Percentiles rank a stretch among this genome's conserved stretches.
phyloP scores from a whole-genome alignment of 1,139 yeast genomes.

The Tardiomyces depauwii region DNA sequence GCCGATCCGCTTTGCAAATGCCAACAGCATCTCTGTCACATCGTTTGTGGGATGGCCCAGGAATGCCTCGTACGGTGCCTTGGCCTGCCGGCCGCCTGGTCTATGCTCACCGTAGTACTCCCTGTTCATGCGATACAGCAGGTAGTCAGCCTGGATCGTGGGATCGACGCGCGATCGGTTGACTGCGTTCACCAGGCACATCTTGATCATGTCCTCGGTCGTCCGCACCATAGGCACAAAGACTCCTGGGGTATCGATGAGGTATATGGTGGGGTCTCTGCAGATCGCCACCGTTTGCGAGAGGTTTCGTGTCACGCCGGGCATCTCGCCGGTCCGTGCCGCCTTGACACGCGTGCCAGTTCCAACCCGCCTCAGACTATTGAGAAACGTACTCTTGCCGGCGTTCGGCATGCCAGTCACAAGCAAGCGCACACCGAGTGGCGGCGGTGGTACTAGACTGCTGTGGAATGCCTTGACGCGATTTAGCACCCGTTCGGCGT shows the following conservation, averaged over 20 bases:
- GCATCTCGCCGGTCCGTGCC: conserved; percentile 77
- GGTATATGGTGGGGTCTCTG: conserved; percentile 51
- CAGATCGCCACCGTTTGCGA: conserved; percentile 64
- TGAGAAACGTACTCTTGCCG: conserved; percentile 90
- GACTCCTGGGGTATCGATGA: conserved; percentile 92
- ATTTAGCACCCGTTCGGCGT: conserved; percentile 42
- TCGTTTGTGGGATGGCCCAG: not conserved
- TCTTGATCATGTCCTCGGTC: conserved; percentile 60
- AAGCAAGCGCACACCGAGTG: conserved; percentile 66
- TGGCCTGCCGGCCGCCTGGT: conserved; percentile 15
- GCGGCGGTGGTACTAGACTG: conserved; percentile 45
- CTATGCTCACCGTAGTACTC: conserved; percentile 30
- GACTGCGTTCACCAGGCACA: conserved; percentile 73
- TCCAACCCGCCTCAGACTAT: conserved; percentile 56
- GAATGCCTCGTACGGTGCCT: not conserved
- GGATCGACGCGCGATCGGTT: conserved; percentile 65
- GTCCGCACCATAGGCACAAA: conserved; percentile 65
- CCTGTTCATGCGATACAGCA: conserved; percentile 58
- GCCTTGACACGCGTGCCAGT: conserved; percentile 42
- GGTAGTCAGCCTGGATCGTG: conserved; percentile 74
- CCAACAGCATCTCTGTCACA: not conserved
- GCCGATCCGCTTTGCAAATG: not conserved
- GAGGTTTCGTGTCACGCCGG: conserved; percentile 81
- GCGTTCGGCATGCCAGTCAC: conserved; percentile 95
- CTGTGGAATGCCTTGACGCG: conserved; percentile 27